These are phyloP conservation scores for Microsporum ferrugineum DNA, from an alignment of 2,329 filamentous ascomycete species.

Conservation along the genomic window DNA sequence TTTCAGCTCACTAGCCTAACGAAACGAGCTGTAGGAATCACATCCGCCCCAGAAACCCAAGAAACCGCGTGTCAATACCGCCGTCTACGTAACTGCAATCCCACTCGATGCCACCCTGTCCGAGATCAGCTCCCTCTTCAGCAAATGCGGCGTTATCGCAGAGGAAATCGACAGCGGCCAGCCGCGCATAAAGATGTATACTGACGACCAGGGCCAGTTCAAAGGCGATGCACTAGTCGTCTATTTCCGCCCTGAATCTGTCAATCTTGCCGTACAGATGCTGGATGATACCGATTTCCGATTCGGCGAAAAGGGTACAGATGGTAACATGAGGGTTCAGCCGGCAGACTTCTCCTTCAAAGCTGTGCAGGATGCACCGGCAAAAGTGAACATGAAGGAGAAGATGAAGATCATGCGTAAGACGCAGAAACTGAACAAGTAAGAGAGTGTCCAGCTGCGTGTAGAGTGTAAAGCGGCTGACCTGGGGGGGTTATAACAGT, in stretches of 20 bases:
- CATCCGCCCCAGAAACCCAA: slow-evolving; percentile 23
- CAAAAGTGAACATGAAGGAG: slow-evolving; percentile 49
- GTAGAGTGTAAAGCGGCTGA: neutral
- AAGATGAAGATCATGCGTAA: slow-evolving; percentile 85
- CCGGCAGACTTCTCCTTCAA: slow-evolving; percentile 87
- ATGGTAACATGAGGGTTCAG: slow-evolving; percentile 65
- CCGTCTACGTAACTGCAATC: slow-evolving; percentile 82
- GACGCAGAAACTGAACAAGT: slow-evolving; percentile 72
- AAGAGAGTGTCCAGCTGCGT: slow-evolving; percentile 4
- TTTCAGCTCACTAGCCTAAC: neutral
- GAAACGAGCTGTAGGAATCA: neutral
- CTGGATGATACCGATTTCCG: slow-evolving; percentile 57
- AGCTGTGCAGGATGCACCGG: slow-evolving; percentile 58
- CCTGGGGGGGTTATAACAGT: slow-evolving; percentile 32
- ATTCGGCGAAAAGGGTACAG: slow-evolving; percentile 41
- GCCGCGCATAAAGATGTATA: slow-evolving; percentile 88
- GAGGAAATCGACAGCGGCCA: slow-evolving; percentile 84
- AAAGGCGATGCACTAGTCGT: slow-evolving; percentile 90
- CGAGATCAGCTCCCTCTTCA: slow-evolving; percentile 76
- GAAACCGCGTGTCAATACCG: slow-evolving; percentile 59
- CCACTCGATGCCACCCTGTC: slow-evolving; percentile 65
- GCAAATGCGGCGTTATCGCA: slow-evolving; percentile 80
- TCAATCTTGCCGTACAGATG: slow-evolving; percentile 50
- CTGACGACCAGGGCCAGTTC: slow-evolving; percentile 66
- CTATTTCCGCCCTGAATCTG: slow-evolving; percentile 92